Conservation (phyloP, 768 basidiomycete species). For the Steccherinum ochraceum region DNA sequence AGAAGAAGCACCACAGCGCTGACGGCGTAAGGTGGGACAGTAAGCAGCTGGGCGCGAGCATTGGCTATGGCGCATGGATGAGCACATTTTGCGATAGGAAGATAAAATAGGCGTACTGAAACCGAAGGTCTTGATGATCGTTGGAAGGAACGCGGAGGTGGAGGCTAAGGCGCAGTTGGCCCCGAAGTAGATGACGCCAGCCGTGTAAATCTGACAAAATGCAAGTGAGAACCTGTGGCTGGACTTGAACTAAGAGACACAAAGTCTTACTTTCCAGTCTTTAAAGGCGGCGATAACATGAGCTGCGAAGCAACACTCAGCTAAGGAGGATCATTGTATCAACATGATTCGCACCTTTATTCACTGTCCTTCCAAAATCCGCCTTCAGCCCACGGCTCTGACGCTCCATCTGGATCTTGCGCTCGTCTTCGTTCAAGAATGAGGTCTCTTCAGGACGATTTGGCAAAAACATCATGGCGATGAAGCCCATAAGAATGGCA, state of each 20-base stretch:
- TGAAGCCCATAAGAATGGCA: constrained; percentile 53
- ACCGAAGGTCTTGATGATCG: constrained; percentile 70
- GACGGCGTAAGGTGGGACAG: constrained; percentile 77
- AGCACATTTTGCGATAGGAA: background rate
- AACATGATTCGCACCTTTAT: constrained; percentile 39
- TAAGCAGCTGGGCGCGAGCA: constrained; percentile 64
- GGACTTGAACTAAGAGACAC: no score
- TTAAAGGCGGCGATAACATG: constrained; percentile 57
- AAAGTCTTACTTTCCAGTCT: constrained; percentile 49
- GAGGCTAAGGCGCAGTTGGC: constrained; percentile 74
- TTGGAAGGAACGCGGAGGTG: constrained; percentile 78
- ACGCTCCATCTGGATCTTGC: constrained; percentile 58
- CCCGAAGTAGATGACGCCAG: constrained; percentile 73
- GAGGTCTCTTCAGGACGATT: constrained; percentile 66
- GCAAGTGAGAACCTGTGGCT: constrained; percentile 17
- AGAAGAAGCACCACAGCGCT: constrained; percentile 55
- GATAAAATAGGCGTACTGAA: constrained; percentile 41
- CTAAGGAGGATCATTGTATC: background rate
- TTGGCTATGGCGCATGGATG: constrained; percentile 34
- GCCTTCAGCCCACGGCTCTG: constrained; percentile 62
- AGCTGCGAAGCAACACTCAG: constrained; percentile 27
- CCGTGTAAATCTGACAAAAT: constrained; percentile 61
- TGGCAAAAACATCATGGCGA: constrained; percentile 53
- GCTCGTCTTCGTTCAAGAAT: constrained; percentile 44
- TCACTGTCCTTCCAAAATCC: constrained; percentile 58